phyloP scores from a whole-genome alignment of 2,329 filamentous ascomycete species.

The Penicillium sp. region DNA sequence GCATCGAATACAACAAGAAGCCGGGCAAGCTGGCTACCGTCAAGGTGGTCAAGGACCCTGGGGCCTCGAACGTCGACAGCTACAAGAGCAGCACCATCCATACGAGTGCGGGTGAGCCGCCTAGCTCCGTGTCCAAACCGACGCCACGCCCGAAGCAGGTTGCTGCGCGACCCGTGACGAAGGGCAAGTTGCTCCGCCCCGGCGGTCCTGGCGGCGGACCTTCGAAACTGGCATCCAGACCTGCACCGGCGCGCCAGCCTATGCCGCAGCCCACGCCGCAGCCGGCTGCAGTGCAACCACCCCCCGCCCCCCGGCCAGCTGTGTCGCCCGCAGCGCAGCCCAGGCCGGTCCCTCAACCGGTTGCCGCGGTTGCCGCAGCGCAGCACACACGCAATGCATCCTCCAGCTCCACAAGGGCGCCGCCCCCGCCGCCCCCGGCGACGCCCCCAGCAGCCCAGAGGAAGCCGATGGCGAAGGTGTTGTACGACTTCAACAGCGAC shows the following conservation, averaged over 20 bases:
- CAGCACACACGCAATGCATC: constrained; percentile 44
- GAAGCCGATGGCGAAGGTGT: constrained; percentile 75
- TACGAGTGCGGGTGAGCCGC: constrained; percentile 71
- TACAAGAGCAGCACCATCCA: constrained; percentile 94
- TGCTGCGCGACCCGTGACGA: constrained; percentile 80
- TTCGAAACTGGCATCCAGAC: constrained; percentile 51
- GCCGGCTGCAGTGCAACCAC: constrained; percentile 27
- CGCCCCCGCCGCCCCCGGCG: constrained; percentile 59
- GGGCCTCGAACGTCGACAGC: constrained; percentile 60
- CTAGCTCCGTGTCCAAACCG: constrained; percentile 71
- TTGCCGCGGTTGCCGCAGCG: constrained; percentile 26
- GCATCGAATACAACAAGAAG: constrained; percentile 94
- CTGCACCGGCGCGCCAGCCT: constrained; percentile 32
- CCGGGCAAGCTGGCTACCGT: constrained; percentile 82
- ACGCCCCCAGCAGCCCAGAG: constrained; percentile 50
- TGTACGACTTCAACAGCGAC: constrained; percentile 85
- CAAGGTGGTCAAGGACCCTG: constrained; percentile 82
- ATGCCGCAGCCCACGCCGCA: constrained; percentile 26
- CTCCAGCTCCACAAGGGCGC: constrained; percentile 55
- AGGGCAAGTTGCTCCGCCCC: constrained; percentile 81
- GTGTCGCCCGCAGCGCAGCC: too few species aligned
- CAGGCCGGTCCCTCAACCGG: too few species aligned
- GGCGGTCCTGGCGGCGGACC: constrained; percentile 73
- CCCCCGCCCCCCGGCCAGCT: constrained; percentile 28
- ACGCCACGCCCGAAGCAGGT: constrained; percentile 82